Conservation (phyloP, 2,329 filamentous ascomycete species). For the Xylaria multiplex region DNA sequence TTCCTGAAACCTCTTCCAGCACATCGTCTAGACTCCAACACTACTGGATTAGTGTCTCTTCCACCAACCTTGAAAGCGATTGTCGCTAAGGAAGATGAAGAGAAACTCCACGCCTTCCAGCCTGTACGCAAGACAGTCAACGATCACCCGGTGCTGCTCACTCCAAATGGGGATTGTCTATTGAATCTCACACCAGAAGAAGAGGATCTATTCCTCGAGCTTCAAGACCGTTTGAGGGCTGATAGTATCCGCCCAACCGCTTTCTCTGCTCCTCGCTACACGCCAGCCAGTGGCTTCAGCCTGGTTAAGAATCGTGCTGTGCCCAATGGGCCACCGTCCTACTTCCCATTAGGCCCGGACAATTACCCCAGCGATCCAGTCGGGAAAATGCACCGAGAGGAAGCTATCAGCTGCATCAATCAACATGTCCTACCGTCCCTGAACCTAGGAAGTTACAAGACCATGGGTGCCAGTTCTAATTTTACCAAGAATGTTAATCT, state of each 20-base stretch:
- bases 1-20: conserved; percentile 54
- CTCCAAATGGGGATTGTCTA: conserved; percentile 80
- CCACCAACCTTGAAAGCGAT: conserved; percentile 57
- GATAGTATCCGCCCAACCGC: conserved; percentile 63
- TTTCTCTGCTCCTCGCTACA: conserved; percentile 66
- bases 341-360: conserved; percentile 63
- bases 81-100: conserved; percentile 65
- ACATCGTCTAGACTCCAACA: conserved; percentile 50
- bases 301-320: conserved; percentile 73
- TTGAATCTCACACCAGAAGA: conserved; percentile 75
- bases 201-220: conserved; percentile 74
- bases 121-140: conserved; percentile 71
- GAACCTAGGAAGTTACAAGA: conserved; percentile 61
- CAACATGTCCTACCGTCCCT: conserved; percentile 72
- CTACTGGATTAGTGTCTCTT: conserved; percentile 46
- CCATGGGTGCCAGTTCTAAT: conserved; percentile 52
- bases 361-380: conserved; percentile 66
- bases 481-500: conserved; percentile 62
- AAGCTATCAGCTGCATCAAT: conserved; percentile 74
- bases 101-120: conserved; percentile 63
- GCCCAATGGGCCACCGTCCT: conserved; percentile 70
- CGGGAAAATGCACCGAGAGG: conserved; percentile 72
- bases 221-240: conserved; percentile 69
- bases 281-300: conserved; percentile 66
- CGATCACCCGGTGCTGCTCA: conserved; percentile 75